Evolutionary conservation across 1,139 yeast genomes (phyloP), one percentile per base, ranked within the genome.

Genomic region (Insectozyma bohioensis): DNA sequence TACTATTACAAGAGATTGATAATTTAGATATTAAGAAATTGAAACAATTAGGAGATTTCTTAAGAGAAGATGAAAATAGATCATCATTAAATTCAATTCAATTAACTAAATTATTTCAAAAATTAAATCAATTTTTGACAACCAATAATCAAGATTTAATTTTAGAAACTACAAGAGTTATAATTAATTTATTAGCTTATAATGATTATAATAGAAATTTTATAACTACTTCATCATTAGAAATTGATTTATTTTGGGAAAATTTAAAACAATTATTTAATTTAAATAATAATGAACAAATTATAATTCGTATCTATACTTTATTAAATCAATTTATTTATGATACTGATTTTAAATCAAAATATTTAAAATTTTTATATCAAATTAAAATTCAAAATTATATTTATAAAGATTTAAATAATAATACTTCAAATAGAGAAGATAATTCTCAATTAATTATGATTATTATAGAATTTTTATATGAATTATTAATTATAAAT

Each of bases 101-200:
- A 38, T 12, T 42, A 20, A 36, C 47, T 2, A 12, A 18, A 5
- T 28, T 46, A 13, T 20, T 41, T 13, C 37, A 31, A 16, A 34
- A 28, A 18, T 39, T 41, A 31, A 40, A 35, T 8, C 25, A 22
- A 14, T 32, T 45, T 14, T 28, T 49, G 10, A 28, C 28, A 11
- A 20, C 31, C 11, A 31, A 34, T 9, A 38, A 36, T 11, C n/a
- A n/a, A n/a, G 31, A 30, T 2, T 20, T 42, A 10, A 25, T 39
- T 5, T 37, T 46, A 11, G 59, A 56, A 16, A 40, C 45, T 3
- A 17, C 18, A n/a, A 40, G 70, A 28, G 63, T 57, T 1, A 42
- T 63, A 8, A 50, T 68, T 36, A 68, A 68, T 36, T 47, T 58
- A 33, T 45, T 59, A 26, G 74, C 75, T 5, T 63, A 61, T 41